Evolutionary conservation across 2,329 filamentous ascomycete genomes (phyloP), one percentile per base, ranked within the genome.

Genomic region (Phialophora verrucosa): DNA sequence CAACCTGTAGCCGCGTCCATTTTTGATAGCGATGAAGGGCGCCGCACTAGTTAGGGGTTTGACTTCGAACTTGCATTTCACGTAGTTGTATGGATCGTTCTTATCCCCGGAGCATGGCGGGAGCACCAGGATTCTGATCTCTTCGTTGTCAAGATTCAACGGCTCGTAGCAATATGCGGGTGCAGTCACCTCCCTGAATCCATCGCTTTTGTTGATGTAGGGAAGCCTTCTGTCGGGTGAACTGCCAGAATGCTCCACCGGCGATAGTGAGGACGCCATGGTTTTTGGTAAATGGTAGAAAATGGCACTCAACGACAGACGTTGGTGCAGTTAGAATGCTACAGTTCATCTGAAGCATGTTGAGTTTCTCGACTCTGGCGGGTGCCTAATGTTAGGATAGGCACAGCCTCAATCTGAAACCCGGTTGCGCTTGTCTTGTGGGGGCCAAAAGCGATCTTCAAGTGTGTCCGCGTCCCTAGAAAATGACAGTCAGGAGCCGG

Each of bases 11-110:
- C 51, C 60, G 17, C 51, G 60, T 27, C 32, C 60, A 32, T 57
- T 63, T 23, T 44, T 42, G 23, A 63, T 32, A 12, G 60, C 60
- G 17, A 57, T 20, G 54, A 63, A 63, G 23, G 60, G 51, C 12
- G 25, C 60, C 29, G 60, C 60, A 23, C n/a, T 31, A 17, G 23
- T 23, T 7, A 63, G 53, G 14, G 32, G 35, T n/a, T 63, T 51
- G 7, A 55, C 27, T 25, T 63, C 35, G 8, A 63, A 35, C 7
- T 23, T 47, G 31, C 60, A 47, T 29, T n/a, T 31, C 12, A 55
- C 53, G n/a, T 31, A 35, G 53, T 20, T 55, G 53, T 55, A 55
- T 12, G 29, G 53, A 20, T 55, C 53, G n/a, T 55, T 55, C 20
- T 29, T 55, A 20, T 55, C 29, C 35, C 53, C 27, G n/a, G 14